These are phyloP conservation scores for Liquidambar formosana DNA, from an alignment of 164 flowering plant species.

Conservation along the genomic window DNA sequence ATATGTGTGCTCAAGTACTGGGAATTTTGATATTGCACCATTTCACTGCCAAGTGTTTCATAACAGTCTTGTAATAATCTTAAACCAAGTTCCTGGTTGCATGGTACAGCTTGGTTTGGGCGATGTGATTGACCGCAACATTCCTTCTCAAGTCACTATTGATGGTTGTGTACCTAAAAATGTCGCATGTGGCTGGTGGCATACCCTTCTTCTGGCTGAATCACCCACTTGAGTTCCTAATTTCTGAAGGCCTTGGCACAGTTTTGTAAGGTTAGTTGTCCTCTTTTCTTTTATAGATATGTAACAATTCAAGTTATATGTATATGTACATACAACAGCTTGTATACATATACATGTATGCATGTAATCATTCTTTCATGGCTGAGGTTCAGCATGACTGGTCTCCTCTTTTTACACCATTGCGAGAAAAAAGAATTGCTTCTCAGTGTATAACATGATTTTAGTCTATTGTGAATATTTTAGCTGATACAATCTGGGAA, in stretches of 20 bases:
- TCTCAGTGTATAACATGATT: neutral
- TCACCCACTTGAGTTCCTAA: constrained; percentile 46
- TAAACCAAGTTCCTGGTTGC: neutral
- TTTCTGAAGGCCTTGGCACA: constrained; percentile 13
- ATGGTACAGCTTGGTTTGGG: constrained; percentile 84
- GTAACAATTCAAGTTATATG: constrained; percentile 13
- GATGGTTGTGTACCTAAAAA: constrained; percentile 58
- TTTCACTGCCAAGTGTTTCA: neutral
- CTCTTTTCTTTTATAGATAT: neutral
- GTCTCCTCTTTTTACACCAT: constrained; percentile 2
- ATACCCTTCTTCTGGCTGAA: constrained; percentile 80
- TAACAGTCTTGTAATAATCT: neutral
- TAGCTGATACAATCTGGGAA: neutral
- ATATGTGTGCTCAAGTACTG: neutral
- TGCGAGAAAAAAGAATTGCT: neutral
- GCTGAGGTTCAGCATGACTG: constrained; percentile 10
- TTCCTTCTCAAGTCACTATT: constrained; percentile 65
- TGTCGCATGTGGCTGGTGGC: constrained; percentile 99
- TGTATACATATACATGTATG: constrained; percentile 18
- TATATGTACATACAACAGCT: constrained; percentile 31
- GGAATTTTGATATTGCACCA: neutral
- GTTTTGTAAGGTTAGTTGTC: constrained; percentile 62
- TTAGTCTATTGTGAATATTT: neutral
- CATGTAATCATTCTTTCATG: constrained; percentile 34
- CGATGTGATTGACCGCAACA: constrained; percentile 81